A percentile compares a stretch with the other conserved stretches of the same genome.
phyloP scores from a whole-genome alignment of 2,329 filamentous ascomycete species.

The Xylariaceae sp. region DNA sequence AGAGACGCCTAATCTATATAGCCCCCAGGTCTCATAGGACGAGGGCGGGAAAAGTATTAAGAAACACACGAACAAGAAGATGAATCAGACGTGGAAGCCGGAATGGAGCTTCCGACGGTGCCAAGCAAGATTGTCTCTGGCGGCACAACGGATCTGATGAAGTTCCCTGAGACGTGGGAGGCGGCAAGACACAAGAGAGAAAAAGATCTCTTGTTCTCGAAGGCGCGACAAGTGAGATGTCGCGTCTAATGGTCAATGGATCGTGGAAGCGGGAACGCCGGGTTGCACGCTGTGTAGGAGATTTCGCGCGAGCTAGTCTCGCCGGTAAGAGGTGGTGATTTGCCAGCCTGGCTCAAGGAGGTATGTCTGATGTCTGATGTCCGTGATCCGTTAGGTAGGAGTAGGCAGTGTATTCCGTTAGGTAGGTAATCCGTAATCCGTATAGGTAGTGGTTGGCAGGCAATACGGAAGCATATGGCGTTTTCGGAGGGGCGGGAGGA shows the following conservation, averaged over 20 bases:
- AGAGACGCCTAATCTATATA: conserved; percentile 28
- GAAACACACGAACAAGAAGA: conserved; percentile 8
- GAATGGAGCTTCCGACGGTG: conserved; percentile 28
- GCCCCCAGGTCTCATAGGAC: conserved; percentile 18
- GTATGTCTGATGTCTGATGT: background rate
- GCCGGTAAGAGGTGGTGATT: conserved; percentile 9
- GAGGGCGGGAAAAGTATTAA: conserved; percentile 10
- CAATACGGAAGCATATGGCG: conserved; percentile 6
- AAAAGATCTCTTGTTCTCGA: conserved; percentile 29
- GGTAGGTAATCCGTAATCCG: too few relatives aligned
- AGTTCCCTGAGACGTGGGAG: conserved; percentile 19
- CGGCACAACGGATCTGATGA: conserved; percentile 20
- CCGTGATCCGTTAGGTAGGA: too few relatives aligned
- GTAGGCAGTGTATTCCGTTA: too few relatives aligned
- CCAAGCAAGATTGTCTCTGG: conserved; percentile 24
- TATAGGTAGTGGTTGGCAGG: too few relatives aligned
- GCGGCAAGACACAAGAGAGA: conserved; percentile 19
- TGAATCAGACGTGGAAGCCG: conserved; percentile 27
- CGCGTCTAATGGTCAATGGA: conserved; percentile 21
- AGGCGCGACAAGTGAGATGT: conserved; percentile 28
- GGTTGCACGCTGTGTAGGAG: conserved; percentile 10
- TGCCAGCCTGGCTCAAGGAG: conserved; percentile 12
- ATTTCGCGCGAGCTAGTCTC: conserved; percentile 16
- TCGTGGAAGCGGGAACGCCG: conserved; percentile 12
- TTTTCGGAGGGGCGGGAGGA: conserved; percentile 19